These are phyloP conservation scores for Bolboschoenoplectus hybrid DNA, from an alignment of 202 grass and related monocot species.

Conservation along the genomic window DNA sequence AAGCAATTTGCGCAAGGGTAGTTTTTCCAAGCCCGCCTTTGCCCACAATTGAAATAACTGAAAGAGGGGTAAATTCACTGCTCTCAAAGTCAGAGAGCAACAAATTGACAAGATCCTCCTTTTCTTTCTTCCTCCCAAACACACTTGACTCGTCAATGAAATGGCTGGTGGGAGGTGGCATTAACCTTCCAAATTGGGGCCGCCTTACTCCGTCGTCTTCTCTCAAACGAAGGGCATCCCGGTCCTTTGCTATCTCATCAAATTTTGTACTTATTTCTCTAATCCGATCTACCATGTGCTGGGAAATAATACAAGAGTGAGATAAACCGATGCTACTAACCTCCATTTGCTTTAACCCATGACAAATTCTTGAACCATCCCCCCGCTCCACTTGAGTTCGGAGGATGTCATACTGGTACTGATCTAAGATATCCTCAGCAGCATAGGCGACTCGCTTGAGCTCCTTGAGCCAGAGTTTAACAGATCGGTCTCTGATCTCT, in stretches of 20 bases:
- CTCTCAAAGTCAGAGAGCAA: not conserved
- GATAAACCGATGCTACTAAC: not conserved
- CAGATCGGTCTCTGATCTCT: not conserved
- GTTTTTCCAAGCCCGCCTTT: not conserved
- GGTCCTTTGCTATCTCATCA: not conserved
- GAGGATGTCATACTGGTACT: not conserved
- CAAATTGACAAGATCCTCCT: constrained; percentile 12
- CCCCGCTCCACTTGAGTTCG: not conserved
- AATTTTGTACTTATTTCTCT: not conserved
- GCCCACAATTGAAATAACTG: not conserved
- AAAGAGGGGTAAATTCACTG: not conserved
- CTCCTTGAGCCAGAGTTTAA: constrained; percentile 13
- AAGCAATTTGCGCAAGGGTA: not conserved
- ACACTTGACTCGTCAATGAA: not conserved
- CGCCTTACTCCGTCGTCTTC: not conserved
- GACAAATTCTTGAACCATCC: not conserved
- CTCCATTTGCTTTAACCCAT: not conserved
- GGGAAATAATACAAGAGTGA: not conserved
- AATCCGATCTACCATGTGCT: not conserved
- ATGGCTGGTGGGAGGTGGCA: constrained; percentile 21
- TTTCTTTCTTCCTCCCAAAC: constrained; percentile 23
- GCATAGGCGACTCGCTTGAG: constrained; percentile 3
- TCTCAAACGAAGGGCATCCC: constrained; percentile 9
- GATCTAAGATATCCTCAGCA: not conserved
- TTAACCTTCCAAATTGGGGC: not conserved